Percentiles rank a stretch among this genome's conserved stretches.
phyloP scores from a whole-genome alignment of 179 eudicot genomes.

The Corrigiola litoralis region DNA sequence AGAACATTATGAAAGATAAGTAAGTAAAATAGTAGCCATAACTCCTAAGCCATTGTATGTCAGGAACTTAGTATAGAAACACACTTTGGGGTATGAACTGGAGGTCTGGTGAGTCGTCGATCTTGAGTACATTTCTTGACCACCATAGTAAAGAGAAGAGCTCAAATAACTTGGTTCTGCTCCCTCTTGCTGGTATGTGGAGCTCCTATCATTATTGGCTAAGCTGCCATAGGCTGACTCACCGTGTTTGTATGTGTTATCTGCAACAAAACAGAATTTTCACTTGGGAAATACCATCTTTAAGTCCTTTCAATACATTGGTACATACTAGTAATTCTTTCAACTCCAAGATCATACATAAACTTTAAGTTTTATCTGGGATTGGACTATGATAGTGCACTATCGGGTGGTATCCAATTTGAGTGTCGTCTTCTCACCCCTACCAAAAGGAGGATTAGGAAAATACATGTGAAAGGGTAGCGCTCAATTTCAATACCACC shows the following conservation, averaged over 20 bases:
- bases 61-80: constrained; percentile 12
- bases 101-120: constrained; percentile 25
- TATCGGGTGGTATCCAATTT: no score
- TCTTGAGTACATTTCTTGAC: constrained; percentile 47
- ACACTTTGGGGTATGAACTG: constrained; percentile 32
- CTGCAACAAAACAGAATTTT: not conserved
- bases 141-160: constrained; percentile 68
- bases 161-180: constrained; percentile 48
- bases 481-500: no score
- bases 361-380: no score
- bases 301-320: no score
- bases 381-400: no score
- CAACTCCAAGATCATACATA: no score
- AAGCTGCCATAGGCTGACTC: constrained; percentile 14
- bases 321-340: no score
- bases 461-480: no score
- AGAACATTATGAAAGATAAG: constrained; percentile 15
- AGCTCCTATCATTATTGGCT: constrained; percentile 26
- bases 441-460: no score
- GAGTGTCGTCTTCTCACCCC: no score
- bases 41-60: not conserved
- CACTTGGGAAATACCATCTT: not conserved
- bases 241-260: constrained; percentile 18
- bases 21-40: not conserved
- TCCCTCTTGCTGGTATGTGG: constrained; percentile 36